A percentile compares a stretch with the other conserved stretches of the same genome.
These are phyloP conservation scores for Pythium folliculosum DNA, from an alignment of 352 stramenopile species.

Conservation along the genomic window DNA sequence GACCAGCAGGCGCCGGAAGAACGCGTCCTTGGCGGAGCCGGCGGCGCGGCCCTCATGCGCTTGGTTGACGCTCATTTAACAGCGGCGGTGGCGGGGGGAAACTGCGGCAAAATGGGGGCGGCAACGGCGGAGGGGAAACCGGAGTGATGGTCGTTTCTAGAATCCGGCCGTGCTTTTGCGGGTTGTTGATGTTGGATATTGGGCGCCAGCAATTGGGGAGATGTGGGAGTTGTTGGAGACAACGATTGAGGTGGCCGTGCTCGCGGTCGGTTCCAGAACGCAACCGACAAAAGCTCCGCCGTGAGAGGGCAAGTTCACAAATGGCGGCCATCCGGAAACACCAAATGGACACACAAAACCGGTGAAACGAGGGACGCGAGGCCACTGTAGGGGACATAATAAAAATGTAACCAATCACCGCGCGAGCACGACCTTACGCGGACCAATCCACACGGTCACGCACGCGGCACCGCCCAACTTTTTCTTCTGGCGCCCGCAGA, in stretches of 20 bases:
- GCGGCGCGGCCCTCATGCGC: not conserved
- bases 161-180: not conserved
- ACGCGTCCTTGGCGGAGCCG: slow-evolving; percentile 47
- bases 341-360: slow-evolving; percentile 13
- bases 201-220: too few relatives aligned
- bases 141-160: slow-evolving; percentile 15
- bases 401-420: not conserved
- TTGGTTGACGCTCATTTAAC: slow-evolving; percentile 3
- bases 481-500: slow-evolving; percentile 4
- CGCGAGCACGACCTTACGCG: not conserved
- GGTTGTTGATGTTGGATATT: too few relatives aligned
- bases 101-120: not conserved
- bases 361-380: not conserved
- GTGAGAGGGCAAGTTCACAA: not conserved
- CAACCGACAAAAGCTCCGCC: not conserved
- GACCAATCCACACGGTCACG: not conserved
- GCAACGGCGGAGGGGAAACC: not conserved
- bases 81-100: not conserved
- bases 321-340: slow-evolving; percentile 1
- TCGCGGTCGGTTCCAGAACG: not conserved
- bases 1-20: slow-evolving; percentile 79
- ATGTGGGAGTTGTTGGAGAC: too few relatives aligned
- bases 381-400: not conserved
- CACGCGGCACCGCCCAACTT: slow-evolving; percentile 6
- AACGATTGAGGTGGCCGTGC: too few relatives aligned